Base-by-base conservation (phyloP, 805 yeast species). In the Tetrapisispora pingtungensis region DNA sequence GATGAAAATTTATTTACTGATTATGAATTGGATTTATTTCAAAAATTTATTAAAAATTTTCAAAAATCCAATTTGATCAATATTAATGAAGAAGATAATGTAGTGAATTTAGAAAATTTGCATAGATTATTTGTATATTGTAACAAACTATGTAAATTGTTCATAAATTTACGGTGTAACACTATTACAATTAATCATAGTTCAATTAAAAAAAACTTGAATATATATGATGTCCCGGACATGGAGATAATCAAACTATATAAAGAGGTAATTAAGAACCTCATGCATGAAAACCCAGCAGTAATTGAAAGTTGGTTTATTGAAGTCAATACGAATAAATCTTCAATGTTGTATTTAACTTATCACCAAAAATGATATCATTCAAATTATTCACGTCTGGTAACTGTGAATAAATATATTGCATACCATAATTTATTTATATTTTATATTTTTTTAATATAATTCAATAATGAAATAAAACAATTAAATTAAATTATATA, bases 251-350 rank as follows among this genome's bases (percentile, higher is more conserved):
- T 53, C 6, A 49, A 42, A n/a, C 41, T 51, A 2, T 46, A 47
- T 40, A 49, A 50, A 43, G 50, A 46, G 28, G 19, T 46, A 14
- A 45, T 49, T 10, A 41, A 45, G 38, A 30, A n/a, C 12, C 10
- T 45, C 26, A 24, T 38, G 10, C 18, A 22, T 26, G 30, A 44
- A 24, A 28, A 44, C 44, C 46, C 49, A 12, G 17, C 31, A 7
- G 10, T 32, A 12, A 39, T 51, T 6, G 40, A 39, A 10, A 41
- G 40, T 17, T 56, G 59, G 58, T 56, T 54, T 51, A 48, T 56
- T n/a, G 60, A 55, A 22, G 31, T 46, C 7, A 49, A 48, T 15
- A 17, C 43, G 10, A 40, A 48, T 7, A 36, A 43, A 12, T 38
- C 49, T 10, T 45, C 51, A 14, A 24, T 48, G n/a, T 37, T 55